Evolutionary conservation across 495 filamentous ascomycete genomes (phyloP).

Genomic region (Trypethelium eluteriae): DNA sequence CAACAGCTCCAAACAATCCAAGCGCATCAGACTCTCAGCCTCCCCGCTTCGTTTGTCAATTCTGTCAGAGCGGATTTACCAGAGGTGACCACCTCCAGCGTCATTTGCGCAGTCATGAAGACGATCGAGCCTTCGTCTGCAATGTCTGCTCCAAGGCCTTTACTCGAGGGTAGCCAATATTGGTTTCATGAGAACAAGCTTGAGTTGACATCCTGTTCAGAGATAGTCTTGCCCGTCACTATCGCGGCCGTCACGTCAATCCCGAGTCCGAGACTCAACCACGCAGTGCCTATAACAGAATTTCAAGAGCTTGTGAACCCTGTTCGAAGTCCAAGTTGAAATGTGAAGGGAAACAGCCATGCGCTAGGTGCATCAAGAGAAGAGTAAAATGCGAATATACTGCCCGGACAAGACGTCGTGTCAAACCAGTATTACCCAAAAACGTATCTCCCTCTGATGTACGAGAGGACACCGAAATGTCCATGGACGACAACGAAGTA

Average conservation of each 20-base stretch:
- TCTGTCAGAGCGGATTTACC: slow-evolving; percentile 2
- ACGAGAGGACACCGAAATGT: not conserved
- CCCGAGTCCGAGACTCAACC: not conserved
- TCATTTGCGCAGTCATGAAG: slow-evolving; percentile 5
- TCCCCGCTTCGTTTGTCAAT: not conserved
- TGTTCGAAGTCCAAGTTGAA: slow-evolving; percentile 5
- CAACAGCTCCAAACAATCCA: not conserved
- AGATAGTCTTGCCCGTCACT: slow-evolving; percentile 5
- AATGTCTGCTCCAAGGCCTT: slow-evolving; percentile 7
- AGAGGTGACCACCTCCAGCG: slow-evolving; percentile 4
- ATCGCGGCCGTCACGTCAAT: slow-evolving; percentile 1
- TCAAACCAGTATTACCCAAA: slow-evolving; percentile 1
- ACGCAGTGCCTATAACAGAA: slow-evolving; percentile 4
- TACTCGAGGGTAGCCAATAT: not conserved
- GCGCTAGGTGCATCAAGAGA: slow-evolving; percentile 2
- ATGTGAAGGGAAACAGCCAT: slow-evolving; percentile 7
- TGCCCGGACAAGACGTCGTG: slow-evolving; percentile 5
- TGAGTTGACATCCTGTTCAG: not conserved
- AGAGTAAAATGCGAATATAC: slow-evolving; percentile 1
- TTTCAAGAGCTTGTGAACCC: slow-evolving; percentile 6
- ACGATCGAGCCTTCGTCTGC: slow-evolving; percentile 4
- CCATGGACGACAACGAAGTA: not conserved
- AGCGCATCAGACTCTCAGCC: not conserved
- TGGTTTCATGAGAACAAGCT: not conserved
- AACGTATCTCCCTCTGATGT: not conserved